Evolutionary conservation across 1,284 basidiomycete species (phyloP).

Genomic region (Sutorius eximius): DNA sequence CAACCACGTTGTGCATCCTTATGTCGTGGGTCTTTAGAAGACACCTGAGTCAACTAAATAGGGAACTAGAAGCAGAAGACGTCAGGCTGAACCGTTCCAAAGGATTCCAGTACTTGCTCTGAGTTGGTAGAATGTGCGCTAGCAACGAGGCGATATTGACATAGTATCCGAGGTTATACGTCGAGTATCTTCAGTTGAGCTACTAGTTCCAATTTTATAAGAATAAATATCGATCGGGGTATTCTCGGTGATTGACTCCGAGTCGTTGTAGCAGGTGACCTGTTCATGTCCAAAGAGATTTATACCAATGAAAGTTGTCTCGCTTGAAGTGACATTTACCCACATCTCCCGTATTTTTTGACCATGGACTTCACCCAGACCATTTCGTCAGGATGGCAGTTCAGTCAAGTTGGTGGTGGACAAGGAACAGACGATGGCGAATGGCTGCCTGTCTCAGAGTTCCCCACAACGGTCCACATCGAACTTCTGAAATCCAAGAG

Average conservation of each 20-base stretch:
- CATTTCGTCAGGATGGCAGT: slow-evolving; percentile 54
- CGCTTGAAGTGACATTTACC: not conserved
- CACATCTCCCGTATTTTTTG: not conserved
- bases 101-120: slow-evolving; percentile 52
- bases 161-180: not conserved
- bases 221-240: not conserved
- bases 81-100: slow-evolving; percentile 39
- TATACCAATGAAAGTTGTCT: not conserved
- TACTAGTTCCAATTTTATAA: not conserved
- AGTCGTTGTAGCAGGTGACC: too few relatives aligned
- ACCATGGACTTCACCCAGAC: slow-evolving; percentile 30
- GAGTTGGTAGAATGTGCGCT: not conserved
- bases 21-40: slow-evolving; percentile 57
- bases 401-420: slow-evolving; percentile 66
- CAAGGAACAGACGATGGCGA: slow-evolving; percentile 59
- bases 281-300: too few relatives aligned
- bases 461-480: slow-evolving; percentile 84
- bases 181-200: too few relatives aligned
- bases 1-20: slow-evolving; percentile 44
- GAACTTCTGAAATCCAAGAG: slow-evolving; percentile 70
- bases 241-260: slow-evolving; percentile 8
- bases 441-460: slow-evolving; percentile 60
- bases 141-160: not conserved
- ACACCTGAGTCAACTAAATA: slow-evolving; percentile 49
- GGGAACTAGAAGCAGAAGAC: slow-evolving; percentile 44